Percentiles rank a stretch among this genome's conserved stretches.
Evolutionary conservation across 73 alveolate species (phyloP).

Genomic region (Paramecium bursaria): DNA sequence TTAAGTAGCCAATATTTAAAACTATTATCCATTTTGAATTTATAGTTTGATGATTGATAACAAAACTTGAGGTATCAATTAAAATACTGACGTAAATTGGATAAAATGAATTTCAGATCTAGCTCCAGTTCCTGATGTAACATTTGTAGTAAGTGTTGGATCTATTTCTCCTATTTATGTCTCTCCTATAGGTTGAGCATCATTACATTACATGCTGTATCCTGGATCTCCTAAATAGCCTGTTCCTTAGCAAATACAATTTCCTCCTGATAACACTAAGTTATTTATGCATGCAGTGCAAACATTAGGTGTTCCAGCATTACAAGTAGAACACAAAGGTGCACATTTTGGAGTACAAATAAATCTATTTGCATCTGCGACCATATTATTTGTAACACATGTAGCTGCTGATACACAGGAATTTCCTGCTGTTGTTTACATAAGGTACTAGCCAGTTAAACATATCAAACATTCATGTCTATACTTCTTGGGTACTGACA

Average conservation of each 20-base stretch:
- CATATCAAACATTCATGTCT: not conserved
- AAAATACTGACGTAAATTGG: not conserved
- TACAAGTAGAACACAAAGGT: not conserved
- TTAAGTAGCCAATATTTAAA: not conserved
- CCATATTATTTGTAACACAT: not conserved
- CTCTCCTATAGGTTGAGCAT: not conserved
- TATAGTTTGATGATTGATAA: not conserved
- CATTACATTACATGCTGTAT: not conserved
- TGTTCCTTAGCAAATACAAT: not conserved
- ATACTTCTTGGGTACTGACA: not conserved
- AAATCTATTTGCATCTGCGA: not conserved
- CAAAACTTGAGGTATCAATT: not conserved
- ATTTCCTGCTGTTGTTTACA: too few relatives aligned
- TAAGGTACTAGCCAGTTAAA: not conserved
- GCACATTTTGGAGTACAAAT: constrained; percentile 2
- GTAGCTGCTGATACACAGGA: not conserved
- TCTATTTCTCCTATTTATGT: not conserved
- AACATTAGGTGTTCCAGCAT: constrained; percentile 2
- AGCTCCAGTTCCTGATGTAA: not conserved
- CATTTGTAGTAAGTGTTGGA: not conserved
- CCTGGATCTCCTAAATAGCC: constrained; percentile 23
- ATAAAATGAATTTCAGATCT: not conserved
- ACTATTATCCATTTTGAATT: not conserved
- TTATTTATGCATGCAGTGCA: not conserved
- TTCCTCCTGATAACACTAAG: not conserved